Percentiles rank a stretch among this genome's conserved stretches.
phyloP scores from a whole-genome alignment of 192 early-diverging fungal species.

The Entomortierella parvispora region DNA sequence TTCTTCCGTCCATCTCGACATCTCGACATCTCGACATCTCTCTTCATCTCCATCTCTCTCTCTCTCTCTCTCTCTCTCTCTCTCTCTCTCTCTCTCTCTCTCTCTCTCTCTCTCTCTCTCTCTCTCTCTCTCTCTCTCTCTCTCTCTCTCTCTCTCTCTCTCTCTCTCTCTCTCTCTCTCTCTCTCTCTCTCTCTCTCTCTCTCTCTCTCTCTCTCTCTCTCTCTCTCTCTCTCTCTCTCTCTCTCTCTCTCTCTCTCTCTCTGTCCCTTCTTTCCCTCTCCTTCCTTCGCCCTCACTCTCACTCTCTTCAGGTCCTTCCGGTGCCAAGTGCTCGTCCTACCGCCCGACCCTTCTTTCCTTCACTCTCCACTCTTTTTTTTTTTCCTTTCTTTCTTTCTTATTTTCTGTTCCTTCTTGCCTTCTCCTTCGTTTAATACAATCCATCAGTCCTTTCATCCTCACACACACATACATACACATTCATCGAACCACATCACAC shows the following conservation, averaged over 20 bases:
- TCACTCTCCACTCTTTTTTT: background rate
- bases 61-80: constrained; percentile 3
- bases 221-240: background rate
- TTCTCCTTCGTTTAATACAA: too few species aligned
- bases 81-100: background rate
- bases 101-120: background rate
- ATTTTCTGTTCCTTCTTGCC: background rate
- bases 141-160: background rate
- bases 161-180: constrained; percentile 3
- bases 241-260: background rate
- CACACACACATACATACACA: too few species aligned
- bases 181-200: background rate
- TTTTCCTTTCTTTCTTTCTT: background rate
- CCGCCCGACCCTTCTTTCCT: too few species aligned
- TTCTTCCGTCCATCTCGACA: background rate
- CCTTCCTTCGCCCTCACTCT: background rate
- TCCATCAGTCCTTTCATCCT: too few species aligned
- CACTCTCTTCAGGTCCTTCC: background rate
- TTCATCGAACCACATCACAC: background rate
- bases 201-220: background rate
- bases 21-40: background rate
- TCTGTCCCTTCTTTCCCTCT: background rate
- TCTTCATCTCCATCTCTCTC: background rate
- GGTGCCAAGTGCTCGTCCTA: background rate
- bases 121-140: background rate